These are phyloP conservation scores for Trichosporon sp. DNA, from an alignment of 1,284 basidiomycete genomes.

Conservation along the genomic window DNA sequence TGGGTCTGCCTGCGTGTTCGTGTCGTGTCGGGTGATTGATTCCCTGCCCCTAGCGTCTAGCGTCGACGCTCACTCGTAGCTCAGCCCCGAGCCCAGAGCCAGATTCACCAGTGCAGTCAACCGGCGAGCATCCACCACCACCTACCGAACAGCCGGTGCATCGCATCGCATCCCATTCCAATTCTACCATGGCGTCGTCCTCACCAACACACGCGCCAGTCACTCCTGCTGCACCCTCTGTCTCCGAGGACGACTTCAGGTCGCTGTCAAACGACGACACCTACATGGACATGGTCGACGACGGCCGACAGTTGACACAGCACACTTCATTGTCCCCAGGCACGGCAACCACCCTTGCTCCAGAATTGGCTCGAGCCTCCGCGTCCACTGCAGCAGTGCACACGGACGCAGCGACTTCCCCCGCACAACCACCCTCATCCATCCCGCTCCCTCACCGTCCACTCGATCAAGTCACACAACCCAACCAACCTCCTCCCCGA, in stretches of 20 bases:
- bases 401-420: slow-evolving; percentile 8
- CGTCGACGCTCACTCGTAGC: not conserved
- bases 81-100: not conserved
- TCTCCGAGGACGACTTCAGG: slow-evolving; percentile 1
- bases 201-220: not conserved
- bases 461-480: slow-evolving; percentile 4
- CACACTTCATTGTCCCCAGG: slow-evolving; percentile 10
- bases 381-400: not conserved
- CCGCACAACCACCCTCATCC: slow-evolving; percentile 14
- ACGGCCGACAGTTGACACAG: not conserved
- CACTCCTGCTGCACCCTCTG: not conserved
- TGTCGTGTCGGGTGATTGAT: not conserved
- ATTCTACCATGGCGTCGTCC: not conserved
- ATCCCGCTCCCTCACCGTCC: slow-evolving; percentile 10
- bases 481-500: not conserved
- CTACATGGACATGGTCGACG: not conserved
- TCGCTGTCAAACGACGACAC: not conserved
- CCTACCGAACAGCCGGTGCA: not conserved
- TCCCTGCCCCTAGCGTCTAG: slow-evolving; percentile 11
- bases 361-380: slow-evolving; percentile 11
- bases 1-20: not conserved
- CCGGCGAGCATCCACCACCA: not conserved
- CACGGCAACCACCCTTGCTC: slow-evolving; percentile 4
- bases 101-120: not conserved
- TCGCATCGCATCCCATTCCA: not conserved